Evolutionary conservation across 108 stramenopile genomes (phyloP), one percentile per base, ranked within the genome.

Genomic region (Chaetoceros tenuissimus): DNA sequence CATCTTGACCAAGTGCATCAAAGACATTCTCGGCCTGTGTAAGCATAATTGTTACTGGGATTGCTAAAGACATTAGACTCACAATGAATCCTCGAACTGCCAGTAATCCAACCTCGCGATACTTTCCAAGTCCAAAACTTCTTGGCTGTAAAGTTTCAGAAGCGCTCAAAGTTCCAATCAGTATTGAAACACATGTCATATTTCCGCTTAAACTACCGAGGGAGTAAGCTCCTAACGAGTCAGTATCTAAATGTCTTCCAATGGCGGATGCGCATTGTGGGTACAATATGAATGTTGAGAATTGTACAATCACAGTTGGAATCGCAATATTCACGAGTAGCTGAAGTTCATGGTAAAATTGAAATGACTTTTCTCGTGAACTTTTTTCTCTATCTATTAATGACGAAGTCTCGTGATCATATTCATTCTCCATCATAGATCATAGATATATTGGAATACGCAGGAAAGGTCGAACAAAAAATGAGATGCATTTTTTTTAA

Each of bases 141-240:
- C 74, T 62, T 22, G 79, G 79, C 70, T 68, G 59, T 10, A 76
- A 48, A 2, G 74, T 80, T 27, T 80, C 74, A 1, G 68, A 59
- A 13, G 74, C 74, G 22, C 71, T 57, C 23, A 80, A 24, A 3
- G 64, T 58, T 1, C 79, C 79, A 2, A 72, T 57, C 50, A 80
- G 63, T 28, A 80, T 48, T 8, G 63, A 60, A 19, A 73, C 24
- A 44, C 74, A 76, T 17, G 73, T 76, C 48, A 80, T 47, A 50
- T 76, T 80, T 48, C 79, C 79, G 21, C 73, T 67, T 25, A 80
- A 48, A 26, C 51, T 57, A 24, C 69, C 79, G 25, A 80, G 48
- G 3, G 74, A 76, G 64, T 76, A 76, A 43, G 66, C 74, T 13
- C 67, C 79, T 25, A 80, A 51, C 51, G 59, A 64, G 34, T 73